phyloP scores from a whole-genome alignment of 2,329 filamentous ascomycete species.

The Neopestalotiopsis clavispora region DNA sequence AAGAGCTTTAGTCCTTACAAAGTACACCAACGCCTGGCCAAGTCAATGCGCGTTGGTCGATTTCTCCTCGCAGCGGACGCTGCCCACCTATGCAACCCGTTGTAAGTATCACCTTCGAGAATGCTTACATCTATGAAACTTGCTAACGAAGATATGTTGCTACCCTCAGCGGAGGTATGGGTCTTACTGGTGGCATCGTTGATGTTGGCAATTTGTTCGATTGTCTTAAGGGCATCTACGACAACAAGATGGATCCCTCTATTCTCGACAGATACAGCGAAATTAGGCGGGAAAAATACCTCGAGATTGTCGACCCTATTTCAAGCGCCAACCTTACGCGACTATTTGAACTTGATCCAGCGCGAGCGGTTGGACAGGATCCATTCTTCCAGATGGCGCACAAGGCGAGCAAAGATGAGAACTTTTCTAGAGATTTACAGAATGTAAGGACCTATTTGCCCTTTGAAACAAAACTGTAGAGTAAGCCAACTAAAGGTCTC shows the following conservation, averaged over 20 bases:
- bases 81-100: slow-evolving; percentile 58
- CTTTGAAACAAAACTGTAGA: neutral
- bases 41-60: slow-evolving; percentile 50
- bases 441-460: neutral
- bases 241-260: slow-evolving; percentile 39
- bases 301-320: slow-evolving; percentile 6
- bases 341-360: slow-evolving; percentile 3
- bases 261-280: slow-evolving; percentile 49
- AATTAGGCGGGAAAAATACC: slow-evolving; percentile 42
- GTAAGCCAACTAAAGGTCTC: neutral
- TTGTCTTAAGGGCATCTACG: slow-evolving; percentile 47
- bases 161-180: slow-evolving; percentile 45
- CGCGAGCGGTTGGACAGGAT: slow-evolving; percentile 5
- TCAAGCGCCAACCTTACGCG: slow-evolving; percentile 12
- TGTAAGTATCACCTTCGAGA: slow-evolving; percentile 35
- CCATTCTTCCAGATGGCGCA: slow-evolving; percentile 3
- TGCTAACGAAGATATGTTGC: slow-evolving; percentile 4
- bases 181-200: slow-evolving; percentile 53
- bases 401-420: slow-evolving; percentile 1
- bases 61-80: slow-evolving; percentile 56
- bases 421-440: neutral
- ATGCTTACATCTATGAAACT: neutral
- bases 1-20: slow-evolving; percentile 53
- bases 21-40: slow-evolving; percentile 54
- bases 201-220: slow-evolving; percentile 55